Evolutionary conservation across 345 rosid species (phyloP).

Genomic region (Draba incana): DNA sequence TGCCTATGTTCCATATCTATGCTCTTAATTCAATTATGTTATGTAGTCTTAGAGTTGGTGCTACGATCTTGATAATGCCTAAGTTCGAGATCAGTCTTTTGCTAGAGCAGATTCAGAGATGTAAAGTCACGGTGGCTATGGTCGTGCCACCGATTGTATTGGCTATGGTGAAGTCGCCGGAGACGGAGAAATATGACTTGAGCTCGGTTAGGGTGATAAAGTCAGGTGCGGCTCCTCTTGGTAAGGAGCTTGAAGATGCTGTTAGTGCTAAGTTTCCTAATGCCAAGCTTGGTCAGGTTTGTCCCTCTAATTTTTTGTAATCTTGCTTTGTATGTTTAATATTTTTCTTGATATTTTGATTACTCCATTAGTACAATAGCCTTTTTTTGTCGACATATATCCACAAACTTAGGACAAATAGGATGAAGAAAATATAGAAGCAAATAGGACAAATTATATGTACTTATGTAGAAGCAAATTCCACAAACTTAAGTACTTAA

Average conservation of each 20-base stretch:
- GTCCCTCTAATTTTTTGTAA: background rate
- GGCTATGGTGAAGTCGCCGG: constrained; percentile 58
- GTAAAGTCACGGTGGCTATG: constrained; percentile 66
- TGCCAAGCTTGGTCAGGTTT: constrained; percentile 88
- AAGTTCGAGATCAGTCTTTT: constrained; percentile 59
- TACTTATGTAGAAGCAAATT: too few relatives aligned
- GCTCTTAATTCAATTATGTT: constrained; percentile 67
- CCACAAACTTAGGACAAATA: too few relatives aligned
- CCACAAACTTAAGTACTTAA: too few relatives aligned
- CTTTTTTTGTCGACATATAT: too few relatives aligned
- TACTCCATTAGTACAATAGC: too few relatives aligned
- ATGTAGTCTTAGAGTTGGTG: constrained; percentile 72
- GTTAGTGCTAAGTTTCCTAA: constrained; percentile 64
- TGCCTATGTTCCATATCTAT: constrained; percentile 79
- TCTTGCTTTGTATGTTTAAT: background rate
- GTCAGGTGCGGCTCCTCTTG: constrained; percentile 85
- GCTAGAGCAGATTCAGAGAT: constrained; percentile 55
- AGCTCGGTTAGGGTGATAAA: constrained; percentile 62
- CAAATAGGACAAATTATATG: too few relatives aligned
- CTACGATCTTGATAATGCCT: constrained; percentile 70
- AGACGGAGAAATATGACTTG: constrained; percentile 61
- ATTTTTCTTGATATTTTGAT: background rate
- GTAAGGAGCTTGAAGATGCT: constrained; percentile 80
- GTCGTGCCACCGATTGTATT: constrained; percentile 76
- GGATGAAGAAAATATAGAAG: too few relatives aligned